Evolutionary conservation across 192 early-diverging fungal species (phyloP), one percentile per base, ranked within the genome.

Genomic region (Linnemannia hyalina): DNA sequence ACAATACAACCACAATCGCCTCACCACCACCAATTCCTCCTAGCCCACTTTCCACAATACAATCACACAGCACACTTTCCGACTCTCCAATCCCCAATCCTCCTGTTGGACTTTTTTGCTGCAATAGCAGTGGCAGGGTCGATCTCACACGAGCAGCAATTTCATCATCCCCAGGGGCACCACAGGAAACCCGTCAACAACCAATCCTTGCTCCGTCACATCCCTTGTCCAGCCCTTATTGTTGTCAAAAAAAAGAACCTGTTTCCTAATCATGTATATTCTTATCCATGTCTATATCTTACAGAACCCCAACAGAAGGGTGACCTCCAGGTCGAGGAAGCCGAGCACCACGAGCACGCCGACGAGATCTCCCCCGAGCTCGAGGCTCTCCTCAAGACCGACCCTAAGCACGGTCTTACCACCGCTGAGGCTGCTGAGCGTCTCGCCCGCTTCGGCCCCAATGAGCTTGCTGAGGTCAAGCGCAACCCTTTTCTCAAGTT

Each of bases 401-500:
- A 97, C 74, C 95, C 95, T 36, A 82, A 82, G 49, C 87, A 93
- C 22, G 97, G 97, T 80, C 90, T 98, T 76, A 92, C 96, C 20
- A 80, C 92, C 22, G 89, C 89, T 32, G 96, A 98, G 90, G 95
- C 92, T 23, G 86, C 78, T 20, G 92, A 92, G 81, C 95, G 97
- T 77, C 83, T 93, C 16, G 90, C 83, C 23, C 80, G 91, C 80
- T 98, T 96, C 84, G 97, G 97, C 70, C 86, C 82, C 72, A 98
- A 98, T 85, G 95, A 96, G 81, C 88, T 95, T 60, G 90, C 95
- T 1, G 97, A 98, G 88, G 91, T 93, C 72, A 97, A 95, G 88
- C 94, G 92, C 20, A 97, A 96, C 88, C 95, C 95, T 15, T 85
- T 96, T 44, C 88, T 97, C 74, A 97, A 97, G 88, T 97, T 97